A percentile compares a stretch with the other conserved stretches of the same genome.
These are phyloP conservation scores for Carex scoparia DNA, from an alignment of 176 grass and related monocot species.

Conservation along the genomic window DNA sequence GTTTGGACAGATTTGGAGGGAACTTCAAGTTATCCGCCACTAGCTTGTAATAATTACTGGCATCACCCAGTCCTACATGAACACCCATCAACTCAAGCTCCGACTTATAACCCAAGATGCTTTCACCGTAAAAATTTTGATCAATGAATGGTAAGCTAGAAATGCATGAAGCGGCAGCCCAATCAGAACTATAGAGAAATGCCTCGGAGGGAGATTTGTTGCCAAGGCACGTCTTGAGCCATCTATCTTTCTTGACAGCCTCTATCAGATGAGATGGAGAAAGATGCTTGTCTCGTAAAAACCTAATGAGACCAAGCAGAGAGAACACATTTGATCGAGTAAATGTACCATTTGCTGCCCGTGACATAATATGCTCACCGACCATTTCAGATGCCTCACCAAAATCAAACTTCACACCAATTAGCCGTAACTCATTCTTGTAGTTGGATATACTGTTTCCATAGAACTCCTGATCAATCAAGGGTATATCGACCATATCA, in stretches of 20 bases:
- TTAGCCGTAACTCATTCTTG: slow-evolving; percentile 38
- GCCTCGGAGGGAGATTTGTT: slow-evolving; percentile 30
- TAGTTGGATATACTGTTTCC: slow-evolving; percentile 28
- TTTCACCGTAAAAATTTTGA: slow-evolving; percentile 36
- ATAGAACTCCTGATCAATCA: slow-evolving; percentile 55
- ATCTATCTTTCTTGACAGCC: slow-evolving; percentile 30
- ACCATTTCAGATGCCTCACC: slow-evolving; percentile 40
- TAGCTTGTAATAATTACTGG: slow-evolving; percentile 37
- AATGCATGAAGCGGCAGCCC: slow-evolving; percentile 31
- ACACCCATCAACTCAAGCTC: slow-evolving; percentile 74
- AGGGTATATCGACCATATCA: slow-evolving; percentile 55
- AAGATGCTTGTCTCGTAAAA: slow-evolving; percentile 34
- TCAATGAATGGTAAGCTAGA: slow-evolving; percentile 56
- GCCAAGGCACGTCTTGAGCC: slow-evolving; percentile 52
- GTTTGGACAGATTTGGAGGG: slow-evolving; percentile 26
- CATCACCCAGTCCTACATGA: slow-evolving; percentile 10
- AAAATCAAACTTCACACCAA: slow-evolving; percentile 62
- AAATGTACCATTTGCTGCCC: slow-evolving; percentile 27
- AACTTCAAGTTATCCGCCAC: slow-evolving; percentile 54
- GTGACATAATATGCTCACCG: slow-evolving; percentile 35
- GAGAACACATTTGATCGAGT: slow-evolving; percentile 43
- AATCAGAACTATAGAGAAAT: slow-evolving; percentile 42
- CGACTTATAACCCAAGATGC: slow-evolving; percentile 28
- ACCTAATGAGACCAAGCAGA: slow-evolving; percentile 56
- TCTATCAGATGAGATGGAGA: slow-evolving; percentile 38